A percentile compares a stretch with the other conserved stretches of the same genome.
These are phyloP conservation scores for Pichia sp. DNA, from an alignment of 1,139 yeast species.

Conservation along the genomic window DNA sequence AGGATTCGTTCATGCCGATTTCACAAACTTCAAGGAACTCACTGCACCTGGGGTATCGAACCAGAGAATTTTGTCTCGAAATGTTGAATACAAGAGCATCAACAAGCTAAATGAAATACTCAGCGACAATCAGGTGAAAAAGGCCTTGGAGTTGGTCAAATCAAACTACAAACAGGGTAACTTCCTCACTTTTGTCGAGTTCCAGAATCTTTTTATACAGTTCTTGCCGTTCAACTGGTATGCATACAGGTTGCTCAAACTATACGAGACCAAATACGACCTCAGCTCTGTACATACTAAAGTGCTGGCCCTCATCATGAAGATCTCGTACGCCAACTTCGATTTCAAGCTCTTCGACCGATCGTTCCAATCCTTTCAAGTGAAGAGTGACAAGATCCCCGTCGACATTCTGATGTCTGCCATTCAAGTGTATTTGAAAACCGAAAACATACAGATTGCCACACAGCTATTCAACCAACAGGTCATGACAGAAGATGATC, in stretches of 20 bases:
- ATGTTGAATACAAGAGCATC: conserved; percentile 6
- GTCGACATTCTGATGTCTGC: conserved; percentile 22
- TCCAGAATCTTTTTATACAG: conserved; percentile 17
- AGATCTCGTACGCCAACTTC: conserved; percentile 19
- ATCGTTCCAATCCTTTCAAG: conserved; percentile 20
- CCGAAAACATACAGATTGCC: conserved; percentile 27
- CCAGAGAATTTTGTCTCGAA: conserved; percentile 3
- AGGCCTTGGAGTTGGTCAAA: conserved; percentile 10
- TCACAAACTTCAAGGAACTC: conserved; percentile 3
- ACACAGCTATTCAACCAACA: conserved; percentile 28
- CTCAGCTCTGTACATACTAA: conserved; percentile 10
- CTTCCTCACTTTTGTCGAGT: conserved; percentile 13
- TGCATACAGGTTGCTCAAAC: conserved; percentile 14
- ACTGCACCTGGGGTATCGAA: not conserved
- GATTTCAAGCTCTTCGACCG: conserved; percentile 25
- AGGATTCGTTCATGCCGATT: conserved; percentile 6
- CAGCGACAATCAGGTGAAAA: conserved; percentile 11
- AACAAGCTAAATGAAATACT: conserved; percentile 7
- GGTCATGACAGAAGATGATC: conserved; percentile 21
- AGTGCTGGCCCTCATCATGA: conserved; percentile 16
- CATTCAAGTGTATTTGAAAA: conserved; percentile 24
- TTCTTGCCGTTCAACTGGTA: conserved; percentile 16
- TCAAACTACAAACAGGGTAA: conserved; percentile 1
- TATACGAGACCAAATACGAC: conserved; percentile 11
- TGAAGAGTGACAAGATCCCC: conserved; percentile 16